These are phyloP conservation scores for Tylopilus subfusipes DNA, from an alignment of 768 basidiomycete species.

Conservation along the genomic window DNA sequence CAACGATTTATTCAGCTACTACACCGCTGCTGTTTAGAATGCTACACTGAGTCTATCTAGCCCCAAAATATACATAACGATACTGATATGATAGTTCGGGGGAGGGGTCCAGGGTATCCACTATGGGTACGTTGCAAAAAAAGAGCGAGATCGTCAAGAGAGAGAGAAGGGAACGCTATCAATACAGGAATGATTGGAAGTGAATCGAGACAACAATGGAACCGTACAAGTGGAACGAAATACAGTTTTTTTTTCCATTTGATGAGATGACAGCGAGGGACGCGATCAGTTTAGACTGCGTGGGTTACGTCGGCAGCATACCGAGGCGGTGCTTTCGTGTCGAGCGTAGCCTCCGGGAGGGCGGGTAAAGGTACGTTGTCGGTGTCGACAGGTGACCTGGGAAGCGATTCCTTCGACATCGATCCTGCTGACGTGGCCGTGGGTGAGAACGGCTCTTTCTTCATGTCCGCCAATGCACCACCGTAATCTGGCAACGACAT, in stretches of 20 bases:
- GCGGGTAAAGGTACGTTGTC: conserved; percentile 14
- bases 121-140: not conserved
- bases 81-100: conserved; percentile 16
- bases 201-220: not conserved
- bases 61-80: conserved; percentile 21
- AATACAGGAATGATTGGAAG: conserved; percentile 24
- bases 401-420: conserved; percentile 28
- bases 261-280: not conserved
- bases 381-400: conserved; percentile 20
- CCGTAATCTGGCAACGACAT: conserved; percentile 43
- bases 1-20: not conserved
- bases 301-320: conserved; percentile 20
- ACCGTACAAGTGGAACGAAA: not conserved
- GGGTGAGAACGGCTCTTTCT: conserved; percentile 21
- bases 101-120: conserved; percentile 19
- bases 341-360: conserved; percentile 17
- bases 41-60: conserved; percentile 28
- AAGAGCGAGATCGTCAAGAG: conserved; percentile 1
- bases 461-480: conserved; percentile 29
- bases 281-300: conserved; percentile 9
- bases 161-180: conserved; percentile 14
- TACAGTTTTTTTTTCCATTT: not conserved
- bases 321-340: conserved; percentile 18
- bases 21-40: not conserved
- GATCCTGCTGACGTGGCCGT: conserved; percentile 21